Conservation (phyloP, 768 basidiomycete genomes). For the Jaapia argillacea region DNA sequence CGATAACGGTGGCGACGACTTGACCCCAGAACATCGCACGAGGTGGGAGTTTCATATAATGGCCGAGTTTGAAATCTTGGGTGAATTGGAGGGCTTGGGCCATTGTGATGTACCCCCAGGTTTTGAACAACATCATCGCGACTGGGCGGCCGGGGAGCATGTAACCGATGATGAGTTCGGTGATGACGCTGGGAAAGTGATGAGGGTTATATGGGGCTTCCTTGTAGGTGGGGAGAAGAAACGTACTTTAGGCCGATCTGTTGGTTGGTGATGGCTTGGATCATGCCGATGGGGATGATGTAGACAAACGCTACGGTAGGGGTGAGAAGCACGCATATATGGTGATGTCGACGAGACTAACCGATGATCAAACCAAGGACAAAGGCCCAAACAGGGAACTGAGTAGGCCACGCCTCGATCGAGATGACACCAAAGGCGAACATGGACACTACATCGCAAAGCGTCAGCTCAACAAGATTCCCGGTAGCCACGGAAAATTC, state of each 20-base stretch:
- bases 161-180: conserved; percentile 76
- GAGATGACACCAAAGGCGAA: conserved; percentile 58
- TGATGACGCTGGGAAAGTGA: conserved; percentile 63
- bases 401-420: conserved; percentile 67
- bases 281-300: conserved; percentile 45
- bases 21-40: conserved; percentile 65
- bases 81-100: conserved; percentile 61
- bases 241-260: conserved; percentile 57
- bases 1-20: conserved; percentile 54
- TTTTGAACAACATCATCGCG: conserved; percentile 85
- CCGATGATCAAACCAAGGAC: conserved; percentile 58
- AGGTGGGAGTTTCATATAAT: conserved; percentile 63
- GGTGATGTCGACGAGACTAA: too few species aligned
- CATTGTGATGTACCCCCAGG: conserved; percentile 68
- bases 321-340: too few species aligned
- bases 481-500: not conserved
- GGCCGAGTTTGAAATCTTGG: conserved; percentile 72
- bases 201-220: not conserved
- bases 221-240: too few species aligned
- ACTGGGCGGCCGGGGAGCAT: conserved; percentile 67
- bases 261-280: conserved; percentile 71
- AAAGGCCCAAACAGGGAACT: conserved; percentile 67
- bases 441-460: conserved; percentile 33
- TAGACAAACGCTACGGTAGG: conserved; percentile 25
- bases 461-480: not conserved